phyloP scores from a whole-genome alignment of 805 yeast species.

The Helenozyma rhizophorensis region DNA sequence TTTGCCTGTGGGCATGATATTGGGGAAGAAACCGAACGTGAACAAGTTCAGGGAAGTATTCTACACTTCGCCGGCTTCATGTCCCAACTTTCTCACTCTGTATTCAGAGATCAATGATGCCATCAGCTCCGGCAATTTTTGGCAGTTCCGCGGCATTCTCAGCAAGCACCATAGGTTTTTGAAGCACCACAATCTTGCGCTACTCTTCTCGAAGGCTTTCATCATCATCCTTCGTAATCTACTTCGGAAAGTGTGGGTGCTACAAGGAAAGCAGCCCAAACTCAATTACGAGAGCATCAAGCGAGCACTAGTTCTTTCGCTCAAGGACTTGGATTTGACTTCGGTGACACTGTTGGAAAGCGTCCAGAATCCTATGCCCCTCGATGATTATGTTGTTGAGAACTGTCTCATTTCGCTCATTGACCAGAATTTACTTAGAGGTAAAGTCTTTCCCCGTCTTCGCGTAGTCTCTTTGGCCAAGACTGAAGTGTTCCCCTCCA shows the following conservation, averaged over 20 bases:
- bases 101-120: slow-evolving; percentile 36
- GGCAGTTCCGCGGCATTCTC: slow-evolving; percentile 26
- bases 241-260: slow-evolving; percentile 30
- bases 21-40: slow-evolving; percentile 50
- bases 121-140: slow-evolving; percentile 42
- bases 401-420: slow-evolving; percentile 48
- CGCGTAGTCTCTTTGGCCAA: slow-evolving; percentile 40
- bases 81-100: slow-evolving; percentile 20
- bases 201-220: slow-evolving; percentile 43
- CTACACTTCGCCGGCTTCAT: slow-evolving; percentile 12
- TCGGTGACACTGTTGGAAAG: slow-evolving; percentile 4
- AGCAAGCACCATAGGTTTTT: slow-evolving; percentile 31
- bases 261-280: slow-evolving; percentile 20
- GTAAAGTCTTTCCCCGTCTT: slow-evolving; percentile 42
- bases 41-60: slow-evolving; percentile 8
- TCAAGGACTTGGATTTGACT: slow-evolving; percentile 9
- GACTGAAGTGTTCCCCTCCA: slow-evolving; percentile 38
- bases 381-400: slow-evolving; percentile 43
- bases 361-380: neutral
- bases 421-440: slow-evolving; percentile 51
- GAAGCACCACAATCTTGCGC: slow-evolving; percentile 31
- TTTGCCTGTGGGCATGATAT: slow-evolving; percentile 48
- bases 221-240: slow-evolving; percentile 45
- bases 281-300: slow-evolving; percentile 27
- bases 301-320: slow-evolving; percentile 17